Evolutionary conservation across 805 yeast species (phyloP).

Genomic region (Sugiyamaella boreocaroliniensis): DNA sequence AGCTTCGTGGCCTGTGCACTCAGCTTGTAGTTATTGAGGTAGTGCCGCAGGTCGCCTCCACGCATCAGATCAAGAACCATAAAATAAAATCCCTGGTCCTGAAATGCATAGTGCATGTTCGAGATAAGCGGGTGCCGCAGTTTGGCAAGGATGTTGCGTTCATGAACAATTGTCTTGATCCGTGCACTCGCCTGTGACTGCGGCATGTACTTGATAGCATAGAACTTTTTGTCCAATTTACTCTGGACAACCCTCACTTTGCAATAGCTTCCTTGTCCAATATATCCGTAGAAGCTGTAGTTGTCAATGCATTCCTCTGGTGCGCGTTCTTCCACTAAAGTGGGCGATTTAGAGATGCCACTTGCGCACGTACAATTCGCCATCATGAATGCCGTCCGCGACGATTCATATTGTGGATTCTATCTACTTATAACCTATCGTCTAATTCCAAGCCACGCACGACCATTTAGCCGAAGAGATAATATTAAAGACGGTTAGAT

Average conservation of each 20-base stretch:
- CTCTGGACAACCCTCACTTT: constrained; percentile 51
- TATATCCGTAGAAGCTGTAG: constrained; percentile 43
- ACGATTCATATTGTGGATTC: too few species aligned
- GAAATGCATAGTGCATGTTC: constrained; percentile 26
- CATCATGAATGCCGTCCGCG: too few species aligned
- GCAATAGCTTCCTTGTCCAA: constrained; percentile 84
- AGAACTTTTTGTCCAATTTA: constrained; percentile 12
- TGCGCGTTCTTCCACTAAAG: background rate
- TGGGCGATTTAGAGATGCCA: too few species aligned
- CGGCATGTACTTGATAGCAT: constrained; percentile 26
- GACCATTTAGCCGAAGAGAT: too few species aligned
- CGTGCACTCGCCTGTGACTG: constrained; percentile 16
- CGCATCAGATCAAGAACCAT: constrained; percentile 24
- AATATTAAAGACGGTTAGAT: too few species aligned
- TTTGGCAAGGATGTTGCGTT: constrained; percentile 22
- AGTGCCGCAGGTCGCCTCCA: constrained; percentile 29
- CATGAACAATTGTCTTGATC: constrained; percentile 20
- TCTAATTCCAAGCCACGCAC: too few species aligned
- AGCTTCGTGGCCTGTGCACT: constrained; percentile 23
- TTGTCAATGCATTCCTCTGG: constrained; percentile 10
- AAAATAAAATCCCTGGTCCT: constrained; percentile 21
- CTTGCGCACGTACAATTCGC: too few species aligned
- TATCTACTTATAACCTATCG: too few species aligned
- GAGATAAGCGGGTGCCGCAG: constrained; percentile 25
- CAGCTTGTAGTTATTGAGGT: constrained; percentile 20